Percentiles rank a stretch among this genome's conserved stretches.
Evolutionary conservation across 495 filamentous ascomycete genomes (phyloP).

Genomic region (Melanomma pulvis-pyrius): DNA sequence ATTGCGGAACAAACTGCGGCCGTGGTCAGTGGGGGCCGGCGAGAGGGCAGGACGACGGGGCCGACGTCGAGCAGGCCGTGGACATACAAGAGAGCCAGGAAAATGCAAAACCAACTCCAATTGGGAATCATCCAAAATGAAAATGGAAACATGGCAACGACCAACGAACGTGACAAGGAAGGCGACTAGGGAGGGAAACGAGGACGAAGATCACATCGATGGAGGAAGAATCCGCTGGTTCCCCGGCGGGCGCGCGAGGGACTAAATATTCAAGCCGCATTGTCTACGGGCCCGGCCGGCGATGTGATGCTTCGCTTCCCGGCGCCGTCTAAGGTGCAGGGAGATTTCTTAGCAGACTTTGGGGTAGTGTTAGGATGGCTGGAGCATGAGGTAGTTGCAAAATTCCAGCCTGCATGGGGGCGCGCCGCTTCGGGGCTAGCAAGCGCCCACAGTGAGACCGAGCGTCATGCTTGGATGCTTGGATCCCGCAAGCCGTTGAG

Average conservation of each 20-base stretch:
- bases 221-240: conserved; percentile 30
- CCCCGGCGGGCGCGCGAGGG: conserved; percentile 33
- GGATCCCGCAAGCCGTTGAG: conserved; percentile 35
- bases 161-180: conserved; percentile 37
- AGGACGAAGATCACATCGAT: conserved; percentile 40
- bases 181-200: conserved; percentile 35
- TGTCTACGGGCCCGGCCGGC: conserved; percentile 27
- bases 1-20: conserved; percentile 50
- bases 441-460: conserved; percentile 17
- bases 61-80: background rate
- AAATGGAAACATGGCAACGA: conserved; percentile 36
- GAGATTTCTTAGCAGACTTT: conserved; percentile 40
- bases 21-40: conserved; percentile 5
- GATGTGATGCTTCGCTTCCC: conserved; percentile 34
- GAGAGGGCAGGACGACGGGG: background rate
- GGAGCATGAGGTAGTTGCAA: conserved; percentile 38
- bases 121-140: conserved; percentile 28
- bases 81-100: conserved; percentile 32
- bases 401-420: conserved; percentile 20
- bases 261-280: conserved; percentile 44
- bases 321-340: conserved; percentile 36
- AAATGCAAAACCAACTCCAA: conserved; percentile 39
- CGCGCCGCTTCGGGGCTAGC: conserved; percentile 34
- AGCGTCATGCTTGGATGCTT: conserved; percentile 29
- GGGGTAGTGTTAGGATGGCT: conserved; percentile 38